Evolutionary conservation across 805 yeast species (phyloP).

Genomic region (Candida chauliodis): DNA sequence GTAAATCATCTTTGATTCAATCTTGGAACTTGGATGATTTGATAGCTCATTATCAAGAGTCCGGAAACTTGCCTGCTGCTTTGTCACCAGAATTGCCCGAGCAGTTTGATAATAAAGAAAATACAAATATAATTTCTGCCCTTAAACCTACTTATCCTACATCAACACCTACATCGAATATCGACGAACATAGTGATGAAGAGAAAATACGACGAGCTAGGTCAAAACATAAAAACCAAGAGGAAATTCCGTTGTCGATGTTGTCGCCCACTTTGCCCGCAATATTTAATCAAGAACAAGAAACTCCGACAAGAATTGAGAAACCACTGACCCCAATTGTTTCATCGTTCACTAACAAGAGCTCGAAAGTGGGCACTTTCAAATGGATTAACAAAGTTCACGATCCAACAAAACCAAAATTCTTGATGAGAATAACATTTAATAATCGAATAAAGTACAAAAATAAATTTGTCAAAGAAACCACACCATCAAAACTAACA

Average conservation of each 20-base stretch:
- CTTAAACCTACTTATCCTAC: conserved; percentile 10
- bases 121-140: neutral
- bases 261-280: conserved; percentile 33
- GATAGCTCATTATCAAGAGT: conserved; percentile 28
- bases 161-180: conserved; percentile 4
- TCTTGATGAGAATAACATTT: conserved; percentile 18
- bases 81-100: conserved; percentile 39
- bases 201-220: neutral
- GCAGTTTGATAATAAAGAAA: conserved; percentile 1
- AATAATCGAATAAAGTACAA: conserved; percentile 16
- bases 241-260: conserved; percentile 26
- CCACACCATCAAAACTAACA: conserved; percentile 7
- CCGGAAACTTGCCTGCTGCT: conserved; percentile 33
- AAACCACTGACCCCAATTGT: neutral
- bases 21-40: conserved; percentile 37
- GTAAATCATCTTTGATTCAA: conserved; percentile 16
- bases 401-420: conserved; percentile 18
- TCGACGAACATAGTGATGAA: conserved; percentile 8
- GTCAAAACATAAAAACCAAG: conserved; percentile 16
- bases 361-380: conserved; percentile 7
- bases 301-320: neutral
- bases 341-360: conserved; percentile 9
- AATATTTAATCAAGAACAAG: conserved; percentile 13
- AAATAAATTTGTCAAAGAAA: conserved; percentile 6
- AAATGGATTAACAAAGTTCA: conserved; percentile 29